Conservation (phyloP, 2,329 filamentous ascomycete species). For the Gnomoniopsis smithogilvyi region DNA sequence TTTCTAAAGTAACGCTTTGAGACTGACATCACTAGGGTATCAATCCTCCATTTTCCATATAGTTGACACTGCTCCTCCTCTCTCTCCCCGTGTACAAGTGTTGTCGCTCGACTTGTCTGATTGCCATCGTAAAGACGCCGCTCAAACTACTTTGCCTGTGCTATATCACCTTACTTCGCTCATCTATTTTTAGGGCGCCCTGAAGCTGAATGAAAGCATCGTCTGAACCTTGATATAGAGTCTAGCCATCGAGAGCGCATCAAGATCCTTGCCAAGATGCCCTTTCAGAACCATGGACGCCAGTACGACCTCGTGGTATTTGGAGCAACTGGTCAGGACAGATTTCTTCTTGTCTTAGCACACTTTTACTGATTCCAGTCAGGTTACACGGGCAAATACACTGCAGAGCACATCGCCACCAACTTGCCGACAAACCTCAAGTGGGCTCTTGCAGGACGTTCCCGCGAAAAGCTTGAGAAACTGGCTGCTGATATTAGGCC, state of each 20-base stretch:
- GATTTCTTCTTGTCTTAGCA: neutral
- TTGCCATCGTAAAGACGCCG: neutral
- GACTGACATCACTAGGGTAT: conserved; percentile 5
- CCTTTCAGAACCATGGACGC: conserved; percentile 46
- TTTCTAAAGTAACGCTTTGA: neutral
- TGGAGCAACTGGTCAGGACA: conserved; percentile 49
- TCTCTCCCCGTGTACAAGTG: too few relatives aligned
- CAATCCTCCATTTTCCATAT: too few relatives aligned
- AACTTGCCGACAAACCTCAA: conserved; percentile 71
- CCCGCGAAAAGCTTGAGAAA: conserved; percentile 67
- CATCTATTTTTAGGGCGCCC: neutral
- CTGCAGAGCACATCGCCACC: conserved; percentile 70
- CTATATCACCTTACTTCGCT: too few relatives aligned
- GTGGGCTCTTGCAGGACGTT: conserved; percentile 87
- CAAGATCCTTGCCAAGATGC: conserved; percentile 31
- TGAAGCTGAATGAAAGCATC: neutral
- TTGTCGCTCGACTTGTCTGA: too few relatives aligned
- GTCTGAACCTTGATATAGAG: neutral
- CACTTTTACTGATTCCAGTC: conserved; percentile 23
- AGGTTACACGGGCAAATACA: conserved; percentile 80
- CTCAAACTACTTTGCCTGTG: too few relatives aligned
- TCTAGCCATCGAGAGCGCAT: neutral
- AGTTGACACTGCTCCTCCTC: too few relatives aligned
- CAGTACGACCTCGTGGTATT: conserved; percentile 57
- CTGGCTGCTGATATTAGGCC: conserved; percentile 65